Evolutionary conservation across 768 basidiomycete genomes (phyloP).

Genomic region (Trametes cingulata): DNA sequence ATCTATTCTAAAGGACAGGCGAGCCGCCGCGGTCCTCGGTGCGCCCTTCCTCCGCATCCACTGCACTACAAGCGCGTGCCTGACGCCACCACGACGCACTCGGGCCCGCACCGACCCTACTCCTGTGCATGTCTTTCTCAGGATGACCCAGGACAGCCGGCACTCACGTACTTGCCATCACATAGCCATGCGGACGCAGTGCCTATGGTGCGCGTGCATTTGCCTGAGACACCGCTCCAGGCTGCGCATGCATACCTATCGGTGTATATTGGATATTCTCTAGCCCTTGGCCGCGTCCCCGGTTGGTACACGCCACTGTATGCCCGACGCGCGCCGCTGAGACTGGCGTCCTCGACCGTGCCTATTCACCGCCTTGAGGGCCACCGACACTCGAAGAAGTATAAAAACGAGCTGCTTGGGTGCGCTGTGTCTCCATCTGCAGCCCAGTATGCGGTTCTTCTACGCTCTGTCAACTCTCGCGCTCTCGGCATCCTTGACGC

Average conservation of each 20-base stretch:
- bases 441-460: conserved; percentile 16
- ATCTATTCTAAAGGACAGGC: too few species aligned
- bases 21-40: too few species aligned
- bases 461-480: conserved; percentile 7
- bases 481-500: conserved; percentile 4
- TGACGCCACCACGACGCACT: too few species aligned
- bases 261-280: not conserved
- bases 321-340: not conserved
- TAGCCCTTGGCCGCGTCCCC: not conserved
- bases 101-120: too few species aligned
- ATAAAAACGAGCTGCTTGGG: not conserved
- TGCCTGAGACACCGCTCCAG: not conserved
- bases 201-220: too few species aligned
- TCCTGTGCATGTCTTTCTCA: too few species aligned
- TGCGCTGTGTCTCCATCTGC: not conserved
- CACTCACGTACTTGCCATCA: too few species aligned
- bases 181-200: too few species aligned
- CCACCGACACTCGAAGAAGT: not conserved
- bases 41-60: too few species aligned
- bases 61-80: too few species aligned
- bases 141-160: too few species aligned
- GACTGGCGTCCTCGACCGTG: too few species aligned
- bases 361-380: not conserved
- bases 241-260: not conserved
- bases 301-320: not conserved